Evolutionary conservation across 2,329 filamentous ascomycete species (phyloP).

Genomic region (Penicillium sp.): DNA sequence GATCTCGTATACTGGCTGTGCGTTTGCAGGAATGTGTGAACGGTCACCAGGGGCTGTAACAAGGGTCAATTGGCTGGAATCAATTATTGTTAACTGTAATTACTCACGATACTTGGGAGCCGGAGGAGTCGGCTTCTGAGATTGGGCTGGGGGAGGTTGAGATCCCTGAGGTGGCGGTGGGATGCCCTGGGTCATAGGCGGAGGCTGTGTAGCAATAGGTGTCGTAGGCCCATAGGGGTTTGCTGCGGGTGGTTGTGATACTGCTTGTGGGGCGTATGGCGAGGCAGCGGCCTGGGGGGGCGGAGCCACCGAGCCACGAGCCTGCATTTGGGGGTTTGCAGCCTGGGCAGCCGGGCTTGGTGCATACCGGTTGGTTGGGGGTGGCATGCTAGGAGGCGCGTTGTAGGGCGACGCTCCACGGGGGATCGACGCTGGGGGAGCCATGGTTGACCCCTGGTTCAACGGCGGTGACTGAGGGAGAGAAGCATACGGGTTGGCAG

Average conservation of each 20-base stretch:
- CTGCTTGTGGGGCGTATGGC: conserved; percentile 60
- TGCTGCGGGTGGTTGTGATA: conserved; percentile 35
- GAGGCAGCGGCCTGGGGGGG: conserved; percentile 40
- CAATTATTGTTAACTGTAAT: not conserved
- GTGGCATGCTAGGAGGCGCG: conserved; percentile 66
- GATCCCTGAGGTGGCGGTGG: conserved; percentile 41
- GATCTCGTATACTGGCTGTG: conserved; percentile 76
- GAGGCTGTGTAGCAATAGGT: conserved; percentile 44
- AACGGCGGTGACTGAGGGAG: conserved; percentile 45
- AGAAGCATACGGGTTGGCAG: conserved; percentile 40
- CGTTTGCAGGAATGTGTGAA: conserved; percentile 76
- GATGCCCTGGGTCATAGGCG: conserved; percentile 29
- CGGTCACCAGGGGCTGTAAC: conserved; percentile 69
- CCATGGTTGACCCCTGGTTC: conserved; percentile 33
- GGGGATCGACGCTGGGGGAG: conserved; percentile 55
- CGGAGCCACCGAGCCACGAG: conserved; percentile 51
- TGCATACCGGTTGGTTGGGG: conserved; percentile 74
- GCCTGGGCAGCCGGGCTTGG: conserved; percentile 61
- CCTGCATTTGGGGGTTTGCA: conserved; percentile 46
- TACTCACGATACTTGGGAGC: conserved; percentile 66
- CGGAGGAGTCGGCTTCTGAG: conserved; percentile 48
- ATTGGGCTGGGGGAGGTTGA: conserved; percentile 50
- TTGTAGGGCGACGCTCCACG: conserved; percentile 85
- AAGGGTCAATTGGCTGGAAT: conserved; percentile 14
- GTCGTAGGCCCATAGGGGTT: conserved; percentile 47